Percentiles rank a stretch among this genome's conserved stretches.
Evolutionary conservation across 2,329 filamentous ascomycete genomes (phyloP).

Genomic region (Fusarium heterosporum): DNA sequence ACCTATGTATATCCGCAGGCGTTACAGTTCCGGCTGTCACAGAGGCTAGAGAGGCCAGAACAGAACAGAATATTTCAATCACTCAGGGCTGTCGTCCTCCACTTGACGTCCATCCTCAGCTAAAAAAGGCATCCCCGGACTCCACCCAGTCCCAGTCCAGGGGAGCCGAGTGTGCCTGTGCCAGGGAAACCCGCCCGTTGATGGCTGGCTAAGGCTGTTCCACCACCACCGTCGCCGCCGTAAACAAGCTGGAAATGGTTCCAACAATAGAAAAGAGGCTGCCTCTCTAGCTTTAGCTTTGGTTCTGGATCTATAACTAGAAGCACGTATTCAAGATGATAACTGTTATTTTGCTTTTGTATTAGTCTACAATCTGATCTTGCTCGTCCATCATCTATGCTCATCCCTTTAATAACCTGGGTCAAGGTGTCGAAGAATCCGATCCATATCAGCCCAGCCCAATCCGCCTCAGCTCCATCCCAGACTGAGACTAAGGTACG

Average conservation of each 20-base stretch:
- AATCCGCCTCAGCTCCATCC: conserved; percentile 31
- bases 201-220: conserved; percentile 16
- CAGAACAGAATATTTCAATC: background rate
- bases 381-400: conserved; percentile 6
- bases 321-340: background rate
- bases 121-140: conserved; percentile 34
- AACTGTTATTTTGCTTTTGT: background rate
- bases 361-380: background rate
- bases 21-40: conserved; percentile 4
- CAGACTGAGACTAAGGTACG: conserved; percentile 20
- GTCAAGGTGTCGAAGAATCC: background rate
- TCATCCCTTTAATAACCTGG: background rate
- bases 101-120: conserved; percentile 36
- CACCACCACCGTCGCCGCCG: conserved; percentile 38
- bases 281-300: conserved; percentile 31
- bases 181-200: background rate
- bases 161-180: conserved; percentile 21
- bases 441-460: conserved; percentile 22
- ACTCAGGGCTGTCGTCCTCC: conserved; percentile 27
- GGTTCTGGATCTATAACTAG: conserved; percentile 28
- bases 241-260: conserved; percentile 30
- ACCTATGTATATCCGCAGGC: background rate
- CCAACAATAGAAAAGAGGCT: conserved; percentile 42
- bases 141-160: conserved; percentile 26
- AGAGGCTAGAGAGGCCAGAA: background rate